A percentile compares a stretch with the other conserved stretches of the same genome.
phyloP scores from a whole-genome alignment of 192 early-diverging fungal species.

The Backusella circina region DNA sequence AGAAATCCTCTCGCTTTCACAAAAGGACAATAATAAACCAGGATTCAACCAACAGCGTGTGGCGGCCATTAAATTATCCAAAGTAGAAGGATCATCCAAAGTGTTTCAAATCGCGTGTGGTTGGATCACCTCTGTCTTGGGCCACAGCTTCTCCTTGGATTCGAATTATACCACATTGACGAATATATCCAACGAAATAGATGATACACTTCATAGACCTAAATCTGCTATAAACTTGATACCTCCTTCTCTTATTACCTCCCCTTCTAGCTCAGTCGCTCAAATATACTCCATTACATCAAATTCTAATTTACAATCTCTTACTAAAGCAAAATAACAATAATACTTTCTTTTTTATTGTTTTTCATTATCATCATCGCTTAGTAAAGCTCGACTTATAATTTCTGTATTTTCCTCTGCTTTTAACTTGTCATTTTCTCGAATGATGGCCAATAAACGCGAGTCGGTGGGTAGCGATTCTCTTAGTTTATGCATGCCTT shows the following conservation, averaged over 20 bases:
- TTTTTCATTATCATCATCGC: neutral
- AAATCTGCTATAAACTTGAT: conserved; percentile 3
- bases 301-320: neutral
- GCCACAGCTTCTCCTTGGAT: neutral
- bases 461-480: conserved; percentile 9
- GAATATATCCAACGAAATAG: neutral
- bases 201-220: neutral
- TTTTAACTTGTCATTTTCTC: neutral
- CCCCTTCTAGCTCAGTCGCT: neutral
- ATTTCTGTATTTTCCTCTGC: neutral
- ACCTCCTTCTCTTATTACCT: neutral
- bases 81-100: conserved; percentile 28
- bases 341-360: neutral
- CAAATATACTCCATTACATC: neutral
- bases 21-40: neutral
- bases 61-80: conserved; percentile 21
- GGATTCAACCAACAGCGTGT: conserved; percentile 10
- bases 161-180: neutral
- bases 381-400: neutral
- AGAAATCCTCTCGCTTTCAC: conserved; percentile 21
- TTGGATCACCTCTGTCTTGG: conserved; percentile 22
- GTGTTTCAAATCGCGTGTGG: conserved; percentile 31
- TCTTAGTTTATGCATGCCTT: conserved; percentile 14
- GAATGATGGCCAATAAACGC: conserved; percentile 8
- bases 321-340: neutral